A percentile compares a stretch with the other conserved stretches of the same genome.
Evolutionary conservation across 106 monocot species (phyloP).

Genomic region (Posidonia australis): DNA sequence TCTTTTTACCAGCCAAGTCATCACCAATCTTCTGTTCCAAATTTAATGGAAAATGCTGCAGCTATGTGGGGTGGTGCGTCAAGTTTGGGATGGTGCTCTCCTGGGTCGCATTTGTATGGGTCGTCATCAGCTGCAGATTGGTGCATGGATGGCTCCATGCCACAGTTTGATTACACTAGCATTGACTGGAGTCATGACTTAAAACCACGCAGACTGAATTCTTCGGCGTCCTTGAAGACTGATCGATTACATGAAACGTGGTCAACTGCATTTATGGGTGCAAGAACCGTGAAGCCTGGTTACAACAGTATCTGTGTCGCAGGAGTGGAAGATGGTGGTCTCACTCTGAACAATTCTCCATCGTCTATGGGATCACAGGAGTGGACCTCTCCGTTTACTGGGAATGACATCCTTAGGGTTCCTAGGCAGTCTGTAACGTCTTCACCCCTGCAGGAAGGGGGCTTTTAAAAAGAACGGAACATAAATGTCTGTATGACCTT

Average conservation of each 20-base stretch:
- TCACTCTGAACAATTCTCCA: background rate
- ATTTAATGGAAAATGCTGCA: slow-evolving; percentile 19
- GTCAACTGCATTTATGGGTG: slow-evolving; percentile 37
- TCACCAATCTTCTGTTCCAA: slow-evolving; percentile 15
- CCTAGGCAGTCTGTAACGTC: slow-evolving; percentile 58
- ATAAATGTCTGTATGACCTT: slow-evolving; percentile 4
- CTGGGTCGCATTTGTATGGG: slow-evolving; percentile 16
- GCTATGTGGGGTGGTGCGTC: slow-evolving; percentile 18
- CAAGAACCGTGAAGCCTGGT: slow-evolving; percentile 11
- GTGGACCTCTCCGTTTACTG: slow-evolving; percentile 61
- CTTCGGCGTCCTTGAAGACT: slow-evolving; percentile 10
- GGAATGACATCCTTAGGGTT: slow-evolving; percentile 56
- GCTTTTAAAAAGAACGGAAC: background rate
- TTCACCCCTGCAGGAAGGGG: slow-evolving; percentile 13
- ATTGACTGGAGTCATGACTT: slow-evolving; percentile 84
- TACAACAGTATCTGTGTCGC: slow-evolving; percentile 3
- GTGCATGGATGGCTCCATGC: slow-evolving; percentile 25
- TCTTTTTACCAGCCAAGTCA: slow-evolving; percentile 23
- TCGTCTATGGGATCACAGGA: slow-evolving; percentile 24
- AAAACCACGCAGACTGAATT: slow-evolving; percentile 12
- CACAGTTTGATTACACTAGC: slow-evolving; percentile 52
- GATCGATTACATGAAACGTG: slow-evolving; percentile 23
- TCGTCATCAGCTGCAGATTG: slow-evolving; percentile 28
- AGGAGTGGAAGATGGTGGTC: slow-evolving; percentile 22
- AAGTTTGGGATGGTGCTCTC: slow-evolving; percentile 28